Percentiles rank a stretch among this genome's conserved stretches.
phyloP scores from a whole-genome alignment of 495 filamentous ascomycete species.

The Lasiosphaeriaceae sp. region DNA sequence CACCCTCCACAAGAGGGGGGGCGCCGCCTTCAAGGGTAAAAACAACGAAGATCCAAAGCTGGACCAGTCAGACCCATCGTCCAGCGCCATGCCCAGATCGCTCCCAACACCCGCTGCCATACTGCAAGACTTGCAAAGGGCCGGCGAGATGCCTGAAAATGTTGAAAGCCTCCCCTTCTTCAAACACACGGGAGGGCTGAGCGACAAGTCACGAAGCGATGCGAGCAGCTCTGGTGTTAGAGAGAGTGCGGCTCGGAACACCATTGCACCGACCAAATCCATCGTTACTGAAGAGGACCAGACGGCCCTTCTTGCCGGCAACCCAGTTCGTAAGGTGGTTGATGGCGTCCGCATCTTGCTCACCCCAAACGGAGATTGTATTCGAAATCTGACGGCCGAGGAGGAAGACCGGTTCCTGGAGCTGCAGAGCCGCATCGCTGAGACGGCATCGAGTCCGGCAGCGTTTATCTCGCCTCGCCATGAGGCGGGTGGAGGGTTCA shows the following conservation, averaged over 20 bases:
- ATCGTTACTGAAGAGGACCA: constrained; percentile 52
- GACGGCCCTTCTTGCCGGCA: constrained; percentile 42
- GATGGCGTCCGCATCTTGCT: constrained; percentile 58
- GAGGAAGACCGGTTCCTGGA: constrained; percentile 75
- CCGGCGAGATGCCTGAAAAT: constrained; percentile 17
- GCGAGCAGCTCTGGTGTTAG: background rate
- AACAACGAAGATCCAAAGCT: constrained; percentile 3
- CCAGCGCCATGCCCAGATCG: constrained; percentile 13
- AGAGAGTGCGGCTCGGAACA: constrained; percentile 12
- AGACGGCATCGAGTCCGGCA: constrained; percentile 37
- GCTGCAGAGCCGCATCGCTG: constrained; percentile 60
- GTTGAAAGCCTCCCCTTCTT: constrained; percentile 35
- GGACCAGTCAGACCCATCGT: constrained; percentile 1
- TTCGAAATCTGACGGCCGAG: constrained; percentile 68
- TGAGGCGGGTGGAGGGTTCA: constrained; percentile 45
- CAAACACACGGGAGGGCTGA: constrained; percentile 14
- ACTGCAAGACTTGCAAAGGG: constrained; percentile 30
- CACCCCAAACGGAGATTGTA: constrained; percentile 72
- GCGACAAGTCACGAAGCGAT: constrained; percentile 22
- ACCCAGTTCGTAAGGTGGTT: constrained; percentile 46
- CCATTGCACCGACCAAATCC: constrained; percentile 36
- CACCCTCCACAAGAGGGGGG: constrained; percentile 9
- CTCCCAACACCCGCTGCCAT: constrained; percentile 34
- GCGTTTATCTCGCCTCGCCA: constrained; percentile 47
- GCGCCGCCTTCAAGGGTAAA: constrained; percentile 13